Base-by-base conservation (phyloP, 2,329 filamentous ascomycete genomes). In the Pleurostoma richardsiae region DNA sequence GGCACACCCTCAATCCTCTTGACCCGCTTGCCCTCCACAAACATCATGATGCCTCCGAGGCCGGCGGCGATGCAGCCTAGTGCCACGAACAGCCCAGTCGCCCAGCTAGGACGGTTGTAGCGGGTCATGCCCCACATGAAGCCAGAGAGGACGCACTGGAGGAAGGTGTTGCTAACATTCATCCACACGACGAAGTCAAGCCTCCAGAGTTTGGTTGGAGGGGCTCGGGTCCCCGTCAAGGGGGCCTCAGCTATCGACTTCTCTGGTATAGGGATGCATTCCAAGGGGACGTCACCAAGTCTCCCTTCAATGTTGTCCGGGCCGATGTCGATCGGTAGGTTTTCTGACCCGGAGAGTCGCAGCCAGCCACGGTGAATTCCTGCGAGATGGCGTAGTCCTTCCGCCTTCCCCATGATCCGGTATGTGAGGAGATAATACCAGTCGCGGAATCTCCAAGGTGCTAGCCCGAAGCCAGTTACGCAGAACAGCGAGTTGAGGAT, bases 81-180 rank as follows among this genome's bases (percentile, higher is more conserved):
- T 3, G 79, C 86, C 19, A 95, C 85, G 59, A 94, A 89, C 0
- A 90, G 66, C 1, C 88, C 90, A 0, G 88, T 91, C 8, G 83
- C 79, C 88, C 88, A 95, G 27, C 79, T 78, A 0, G 90, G 88
- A n/a, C 90, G 74, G 27, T 85, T 68, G 57, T 83, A 84, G 27
- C 87, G 73, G 59, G 88, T 86, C 65, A 87, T 72, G 2, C 80
- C 83, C 87, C 88, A 95, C 90, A 95, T 95, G 67, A 90, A 86
- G 3, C 79, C 84, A 6, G 82, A 86, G 2, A 95, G 74, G 19
- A 81, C 75, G 38, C 76, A 76, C 63, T 95, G 90, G 40, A 94
- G 75, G 46, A 91, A 76, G 0, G 89, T 94, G 59, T 95, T 95
- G 69, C 73, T 75, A 3, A 90, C 76, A 67, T 90, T 90, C 55